Base-by-base conservation (phyloP, 2,329 filamentous ascomycete genomes). In the Penicillium verrucosum region DNA sequence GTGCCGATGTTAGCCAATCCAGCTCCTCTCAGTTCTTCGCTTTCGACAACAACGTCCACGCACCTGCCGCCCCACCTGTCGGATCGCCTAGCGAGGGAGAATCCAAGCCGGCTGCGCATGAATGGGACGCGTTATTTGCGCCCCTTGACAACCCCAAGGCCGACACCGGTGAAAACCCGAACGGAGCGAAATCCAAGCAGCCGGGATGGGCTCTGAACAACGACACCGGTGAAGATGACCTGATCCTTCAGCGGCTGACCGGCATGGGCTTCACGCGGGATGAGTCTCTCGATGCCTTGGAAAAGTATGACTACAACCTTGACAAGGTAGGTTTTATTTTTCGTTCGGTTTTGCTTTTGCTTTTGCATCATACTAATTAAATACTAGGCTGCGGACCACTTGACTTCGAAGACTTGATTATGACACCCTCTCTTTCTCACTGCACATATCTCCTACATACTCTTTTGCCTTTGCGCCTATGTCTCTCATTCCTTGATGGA, bases 91-190 rank as follows among this genome's bases (percentile, higher is more conserved):
- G 73, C 44, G 70, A 76, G 57, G 69, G 73, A 46, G 70, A 72
- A 43, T 63, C 74, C 42, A 74, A 76, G 58, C 70, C 73, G 25
- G 70, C 74, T 1, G 73, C 77, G 34, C 89, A 95, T 65, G 93
- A 97, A 72, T 97, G 94, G 94, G 93, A 97, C 68, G 89, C 91
- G 38, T 90, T 97, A 54, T 97, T 97, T 76, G 89, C 90, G 1
- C 87, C 88, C 27, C 79, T 96, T 8, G 89, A 93, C 65, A 82
- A 69, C 12, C 59, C 67, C 42, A 65, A 68, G 42, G 62, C 49
- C n/a, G 66, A 58, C 25, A 61, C 59, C 21, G 55, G 54, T 16
- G 58, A 66, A 21, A 59, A 65, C 18, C 51, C 55, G 30, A 63
- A 60, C 40, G 63, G 61, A 32, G 53, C 60, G 37, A 63, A 65